Evolutionary conservation across 768 basidiomycete species (phyloP).

Genomic region (Suillus sp.): DNA sequence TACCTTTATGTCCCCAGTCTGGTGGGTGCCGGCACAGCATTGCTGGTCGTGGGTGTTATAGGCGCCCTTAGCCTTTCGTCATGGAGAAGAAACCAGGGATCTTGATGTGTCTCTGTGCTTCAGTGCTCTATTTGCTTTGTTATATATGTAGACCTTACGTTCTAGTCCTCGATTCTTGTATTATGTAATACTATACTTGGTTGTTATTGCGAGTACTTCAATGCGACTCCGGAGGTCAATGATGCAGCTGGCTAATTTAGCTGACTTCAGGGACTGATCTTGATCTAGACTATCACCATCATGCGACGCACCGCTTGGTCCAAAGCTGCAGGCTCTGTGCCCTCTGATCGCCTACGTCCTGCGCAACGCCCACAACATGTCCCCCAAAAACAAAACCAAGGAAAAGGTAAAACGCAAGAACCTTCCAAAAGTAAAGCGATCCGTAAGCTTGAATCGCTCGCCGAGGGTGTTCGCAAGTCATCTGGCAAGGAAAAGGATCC

Average conservation of each 20-base stretch:
- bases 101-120: conserved; percentile 32
- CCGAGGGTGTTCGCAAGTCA: conserved; percentile 40
- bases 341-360: conserved; percentile 54
- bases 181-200: not conserved
- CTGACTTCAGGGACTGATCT: not conserved
- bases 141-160: conserved; percentile 14
- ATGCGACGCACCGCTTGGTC: conserved; percentile 23
- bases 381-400: conserved; percentile 33
- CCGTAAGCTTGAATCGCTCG: conserved; percentile 47
- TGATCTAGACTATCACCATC: not conserved
- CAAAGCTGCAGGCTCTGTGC: conserved; percentile 43
- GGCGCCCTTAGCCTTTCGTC: conserved; percentile 74
- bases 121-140: conserved; percentile 18
- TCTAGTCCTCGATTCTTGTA: not conserved
- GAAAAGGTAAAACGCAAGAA: conserved; percentile 38
- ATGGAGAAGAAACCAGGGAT: conserved; percentile 68
- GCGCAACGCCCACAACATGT: conserved; percentile 13
- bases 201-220: not conserved
- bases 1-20: conserved; percentile 78
- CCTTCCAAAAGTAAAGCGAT: conserved; percentile 52
- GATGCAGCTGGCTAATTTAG: not conserved
- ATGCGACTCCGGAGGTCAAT: not conserved
- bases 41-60: conserved; percentile 77
- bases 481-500: conserved; percentile 49
- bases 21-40: conserved; percentile 82